Conservation (phyloP, 2,329 filamentous ascomycete genomes). For the Diaporthe sp. region DNA sequence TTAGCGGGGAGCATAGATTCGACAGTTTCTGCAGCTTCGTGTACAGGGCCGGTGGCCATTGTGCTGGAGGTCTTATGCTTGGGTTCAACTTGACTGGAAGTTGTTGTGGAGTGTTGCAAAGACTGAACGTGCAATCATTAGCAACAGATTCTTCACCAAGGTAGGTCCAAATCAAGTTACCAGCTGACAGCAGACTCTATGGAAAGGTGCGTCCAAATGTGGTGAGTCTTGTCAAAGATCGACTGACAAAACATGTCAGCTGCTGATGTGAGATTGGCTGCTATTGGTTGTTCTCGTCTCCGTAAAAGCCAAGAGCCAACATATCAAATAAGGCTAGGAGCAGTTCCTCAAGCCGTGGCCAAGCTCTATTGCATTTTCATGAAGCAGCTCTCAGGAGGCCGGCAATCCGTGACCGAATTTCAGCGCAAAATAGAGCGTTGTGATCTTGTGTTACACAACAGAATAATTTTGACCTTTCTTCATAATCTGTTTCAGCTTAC, state of each 20-base stretch:
- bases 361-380: neutral
- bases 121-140: neutral
- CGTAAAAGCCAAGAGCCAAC: neutral
- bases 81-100: neutral
- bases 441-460: neutral
- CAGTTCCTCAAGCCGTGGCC: neutral
- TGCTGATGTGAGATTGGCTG: slow-evolving; percentile 16
- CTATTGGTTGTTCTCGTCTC: neutral
- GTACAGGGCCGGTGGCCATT: neutral
- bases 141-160: neutral
- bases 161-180: neutral
- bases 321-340: neutral
- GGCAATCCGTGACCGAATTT: neutral
- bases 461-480: too few species aligned
- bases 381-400: neutral
- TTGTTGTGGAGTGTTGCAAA: neutral
- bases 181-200: neutral
- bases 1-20: slow-evolving; percentile 44
- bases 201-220: neutral
- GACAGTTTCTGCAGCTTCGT: neutral
- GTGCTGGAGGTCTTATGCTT: neutral
- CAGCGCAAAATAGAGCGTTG: neutral
- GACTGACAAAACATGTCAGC: neutral
- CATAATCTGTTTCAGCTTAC: neutral
- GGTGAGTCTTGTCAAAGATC: neutral